These are phyloP conservation scores for Inga leiocalycina DNA, from an alignment of 306 rosid genomes.

Conservation along the genomic window DNA sequence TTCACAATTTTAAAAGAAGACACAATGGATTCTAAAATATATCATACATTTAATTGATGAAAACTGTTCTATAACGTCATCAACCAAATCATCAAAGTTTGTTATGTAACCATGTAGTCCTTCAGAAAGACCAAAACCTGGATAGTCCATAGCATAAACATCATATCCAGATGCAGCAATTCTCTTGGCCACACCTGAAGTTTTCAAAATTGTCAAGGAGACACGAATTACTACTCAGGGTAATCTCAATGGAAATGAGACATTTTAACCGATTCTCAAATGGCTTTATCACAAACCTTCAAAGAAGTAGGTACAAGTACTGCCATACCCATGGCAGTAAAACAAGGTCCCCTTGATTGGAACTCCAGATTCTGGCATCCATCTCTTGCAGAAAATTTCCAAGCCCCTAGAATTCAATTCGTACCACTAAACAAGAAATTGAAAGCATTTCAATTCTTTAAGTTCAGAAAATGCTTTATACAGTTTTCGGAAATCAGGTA, in stretches of 20 bases:
- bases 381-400: slow-evolving; percentile 83
- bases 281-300: slow-evolving; percentile 65
- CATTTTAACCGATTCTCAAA: not conserved
- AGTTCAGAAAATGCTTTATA: not conserved
- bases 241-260: not conserved
- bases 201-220: slow-evolving; percentile 2
- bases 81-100: slow-evolving; percentile 68
- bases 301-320: slow-evolving; percentile 92
- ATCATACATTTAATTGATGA: slow-evolving; percentile 65
- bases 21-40: slow-evolving; percentile 11
- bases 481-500: not conserved
- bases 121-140: slow-evolving; percentile 92
- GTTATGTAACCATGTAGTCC: slow-evolving; percentile 86
- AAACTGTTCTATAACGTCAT: slow-evolving; percentile 76
- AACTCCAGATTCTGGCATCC: slow-evolving; percentile 63
- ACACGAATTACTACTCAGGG: not conserved
- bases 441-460: not conserved
- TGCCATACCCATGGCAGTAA: slow-evolving; percentile 99
- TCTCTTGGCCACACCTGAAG: slow-evolving; percentile 73
- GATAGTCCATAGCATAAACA: slow-evolving; percentile 85
- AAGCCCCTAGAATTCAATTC: slow-evolving; percentile 74
- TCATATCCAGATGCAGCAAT: slow-evolving; percentile 81
- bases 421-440: slow-evolving; percentile 62
- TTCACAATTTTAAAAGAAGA: slow-evolving; percentile 1
- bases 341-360: slow-evolving; percentile 63